Conservation (phyloP, 129 eudicot species). For the Flaveria bidentis region DNA sequence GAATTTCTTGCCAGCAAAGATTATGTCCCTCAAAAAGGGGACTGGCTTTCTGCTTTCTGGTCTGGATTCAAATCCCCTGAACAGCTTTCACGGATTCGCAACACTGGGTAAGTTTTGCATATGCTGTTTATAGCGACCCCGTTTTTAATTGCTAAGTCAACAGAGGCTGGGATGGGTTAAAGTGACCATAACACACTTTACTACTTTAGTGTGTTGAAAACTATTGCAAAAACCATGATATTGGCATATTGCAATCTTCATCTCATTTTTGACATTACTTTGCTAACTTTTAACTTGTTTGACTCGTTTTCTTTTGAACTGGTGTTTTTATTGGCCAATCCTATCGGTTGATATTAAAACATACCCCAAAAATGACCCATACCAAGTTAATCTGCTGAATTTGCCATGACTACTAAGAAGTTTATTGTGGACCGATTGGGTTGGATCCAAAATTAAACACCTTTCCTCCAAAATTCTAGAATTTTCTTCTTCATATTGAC, state of each 20-base stretch:
- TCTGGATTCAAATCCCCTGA: constrained; percentile 88
- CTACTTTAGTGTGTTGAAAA: not conserved
- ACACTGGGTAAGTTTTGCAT: constrained; percentile 72
- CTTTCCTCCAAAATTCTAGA: not conserved
- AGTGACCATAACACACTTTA: not conserved
- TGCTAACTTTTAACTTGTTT: not conserved
- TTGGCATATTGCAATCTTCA: not conserved
- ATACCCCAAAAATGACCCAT: no score
- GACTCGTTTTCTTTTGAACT: not conserved
- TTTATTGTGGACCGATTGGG: not conserved
- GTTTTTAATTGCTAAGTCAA: not conserved
- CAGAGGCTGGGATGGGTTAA: not conserved
- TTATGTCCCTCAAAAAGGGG: constrained; percentile 70
- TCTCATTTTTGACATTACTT: not conserved
- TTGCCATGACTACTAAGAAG: not conserved
- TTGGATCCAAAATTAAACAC: not conserved
- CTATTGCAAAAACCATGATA: not conserved
- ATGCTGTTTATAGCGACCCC: not conserved
- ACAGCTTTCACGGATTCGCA: constrained; percentile 90
- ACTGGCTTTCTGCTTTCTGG: constrained; percentile 98
- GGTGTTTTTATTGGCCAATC: not conserved
- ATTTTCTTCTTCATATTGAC: not conserved
- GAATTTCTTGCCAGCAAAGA: constrained; percentile 92
- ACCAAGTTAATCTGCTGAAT: not conserved
- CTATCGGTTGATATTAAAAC: not conserved